phyloP scores from a whole-genome alignment of 2,329 filamentous ascomycete genomes.

The Botrytis hyacinthi region DNA sequence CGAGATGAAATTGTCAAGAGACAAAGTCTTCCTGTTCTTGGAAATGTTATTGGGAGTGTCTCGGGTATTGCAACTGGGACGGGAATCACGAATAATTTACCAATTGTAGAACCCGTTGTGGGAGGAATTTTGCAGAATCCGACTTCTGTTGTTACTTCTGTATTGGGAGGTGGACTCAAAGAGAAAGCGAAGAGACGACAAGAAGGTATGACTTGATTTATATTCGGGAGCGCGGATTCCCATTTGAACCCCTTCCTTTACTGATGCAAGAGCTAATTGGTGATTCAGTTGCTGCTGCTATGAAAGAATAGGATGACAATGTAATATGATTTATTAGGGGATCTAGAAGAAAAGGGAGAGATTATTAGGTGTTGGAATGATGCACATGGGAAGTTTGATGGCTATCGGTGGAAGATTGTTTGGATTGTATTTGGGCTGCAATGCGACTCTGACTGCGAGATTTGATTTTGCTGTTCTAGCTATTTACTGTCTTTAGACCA shows the following conservation, averaged over 20 bases:
- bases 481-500: not conserved
- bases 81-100: not conserved
- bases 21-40: not conserved
- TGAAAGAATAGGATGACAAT: not conserved
- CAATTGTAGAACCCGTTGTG: not conserved
- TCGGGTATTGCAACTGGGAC: not conserved
- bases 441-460: not conserved
- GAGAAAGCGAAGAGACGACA: not conserved
- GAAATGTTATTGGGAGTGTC: not conserved
- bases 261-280: not conserved
- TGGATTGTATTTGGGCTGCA: not conserved
- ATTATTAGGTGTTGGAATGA: not conserved
- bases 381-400: not conserved
- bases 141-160: not conserved
- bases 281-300: not conserved
- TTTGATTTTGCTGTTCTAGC: not conserved
- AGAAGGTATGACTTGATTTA: not conserved
- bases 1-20: not conserved
- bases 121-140: not conserved
- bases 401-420: not conserved
- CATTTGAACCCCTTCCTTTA: accelerated
- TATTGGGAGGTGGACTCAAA: not conserved
- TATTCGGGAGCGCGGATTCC: no score
- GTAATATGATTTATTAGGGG: no score
- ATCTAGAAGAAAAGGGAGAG: not conserved